Conservation (phyloP, 768 basidiomycete species). For the Coprinopsis marcescibilis region DNA sequence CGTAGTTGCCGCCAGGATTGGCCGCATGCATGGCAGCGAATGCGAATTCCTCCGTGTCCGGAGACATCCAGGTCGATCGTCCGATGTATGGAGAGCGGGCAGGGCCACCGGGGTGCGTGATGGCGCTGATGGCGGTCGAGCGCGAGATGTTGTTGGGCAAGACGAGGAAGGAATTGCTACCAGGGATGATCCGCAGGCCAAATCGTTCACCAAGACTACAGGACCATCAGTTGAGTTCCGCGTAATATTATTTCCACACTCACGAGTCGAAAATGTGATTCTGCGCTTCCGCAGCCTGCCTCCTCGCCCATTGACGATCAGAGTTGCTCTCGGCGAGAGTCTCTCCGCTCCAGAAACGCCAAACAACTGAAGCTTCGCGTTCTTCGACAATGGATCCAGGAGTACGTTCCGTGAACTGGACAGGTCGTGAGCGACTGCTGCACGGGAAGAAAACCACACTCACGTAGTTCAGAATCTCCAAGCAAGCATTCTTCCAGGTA, state of each 20-base stretch:
- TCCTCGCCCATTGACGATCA: slow-evolving; percentile 74
- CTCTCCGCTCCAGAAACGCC: slow-evolving; percentile 75
- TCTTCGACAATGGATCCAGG: slow-evolving; percentile 83
- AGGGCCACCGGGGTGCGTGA: slow-evolving; percentile 60
- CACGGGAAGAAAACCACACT: slow-evolving; percentile 25
- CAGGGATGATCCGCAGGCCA: slow-evolving; percentile 78
- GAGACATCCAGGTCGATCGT: slow-evolving; percentile 15
- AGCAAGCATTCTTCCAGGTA: slow-evolving; percentile 74
- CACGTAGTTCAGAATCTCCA: slow-evolving; percentile 83
- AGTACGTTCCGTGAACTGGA: slow-evolving; percentile 82
- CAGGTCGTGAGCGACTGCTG: background rate
- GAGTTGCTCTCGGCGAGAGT: slow-evolving; percentile 34
- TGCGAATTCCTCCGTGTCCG: slow-evolving; percentile 5
- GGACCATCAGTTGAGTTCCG: background rate
- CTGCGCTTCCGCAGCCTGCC: slow-evolving; percentile 87
- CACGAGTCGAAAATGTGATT: slow-evolving; percentile 85
- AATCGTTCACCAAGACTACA: slow-evolving; percentile 73
- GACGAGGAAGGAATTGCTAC: slow-evolving; percentile 73
- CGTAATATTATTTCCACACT: background rate
- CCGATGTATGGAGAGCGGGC: slow-evolving; percentile 32
- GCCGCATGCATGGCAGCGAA: slow-evolving; percentile 11
- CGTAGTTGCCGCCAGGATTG: slow-evolving; percentile 23
- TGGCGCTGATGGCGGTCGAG: slow-evolving; percentile 77
- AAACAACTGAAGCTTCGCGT: slow-evolving; percentile 75
- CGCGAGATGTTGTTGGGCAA: slow-evolving; percentile 80